Conservation (phyloP, 139 green algal species). For the Desmodesmus armatus region DNA sequence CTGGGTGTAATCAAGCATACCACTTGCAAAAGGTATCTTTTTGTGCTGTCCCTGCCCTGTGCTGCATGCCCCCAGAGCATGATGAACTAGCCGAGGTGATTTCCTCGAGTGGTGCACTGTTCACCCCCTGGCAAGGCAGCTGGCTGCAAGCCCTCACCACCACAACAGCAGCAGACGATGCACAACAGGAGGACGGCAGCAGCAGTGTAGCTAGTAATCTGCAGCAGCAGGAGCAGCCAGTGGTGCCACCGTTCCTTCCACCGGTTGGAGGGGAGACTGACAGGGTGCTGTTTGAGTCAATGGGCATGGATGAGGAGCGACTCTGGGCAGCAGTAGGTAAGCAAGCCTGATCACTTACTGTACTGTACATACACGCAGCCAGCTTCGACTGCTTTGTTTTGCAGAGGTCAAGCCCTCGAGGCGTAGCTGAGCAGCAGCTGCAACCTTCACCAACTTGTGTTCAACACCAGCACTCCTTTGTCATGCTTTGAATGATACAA, state of each 20-base stretch:
- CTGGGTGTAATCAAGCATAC: no score
- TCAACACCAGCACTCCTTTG: no score
- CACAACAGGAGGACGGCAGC: neutral
- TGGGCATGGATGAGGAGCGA: conserved; percentile 23
- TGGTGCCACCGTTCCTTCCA: conserved; percentile 1
- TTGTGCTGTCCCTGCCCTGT: no score
- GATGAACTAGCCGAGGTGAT: conserved; percentile 29
- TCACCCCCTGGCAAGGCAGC: conserved; percentile 23
- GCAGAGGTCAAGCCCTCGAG: no score
- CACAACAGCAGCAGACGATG: conserved; percentile 8
- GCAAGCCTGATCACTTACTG: no score
- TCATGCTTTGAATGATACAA: no score
- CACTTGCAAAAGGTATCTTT: no score
- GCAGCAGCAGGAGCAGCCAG: neutral
- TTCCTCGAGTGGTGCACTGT: neutral
- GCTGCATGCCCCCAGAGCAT: no score
- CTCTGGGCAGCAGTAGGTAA: conserved; percentile 31
- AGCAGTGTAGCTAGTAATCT: neutral
- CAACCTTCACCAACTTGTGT: no score
- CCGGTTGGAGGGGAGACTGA: neutral
- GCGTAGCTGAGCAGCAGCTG: no score
- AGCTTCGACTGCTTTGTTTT: no score
- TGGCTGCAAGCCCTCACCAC: conserved; percentile 12
- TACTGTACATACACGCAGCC: no score
- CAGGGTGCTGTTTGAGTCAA: neutral